Conservation (phyloP, 2,329 filamentous ascomycete species). For the Epichloe scottii region DNA sequence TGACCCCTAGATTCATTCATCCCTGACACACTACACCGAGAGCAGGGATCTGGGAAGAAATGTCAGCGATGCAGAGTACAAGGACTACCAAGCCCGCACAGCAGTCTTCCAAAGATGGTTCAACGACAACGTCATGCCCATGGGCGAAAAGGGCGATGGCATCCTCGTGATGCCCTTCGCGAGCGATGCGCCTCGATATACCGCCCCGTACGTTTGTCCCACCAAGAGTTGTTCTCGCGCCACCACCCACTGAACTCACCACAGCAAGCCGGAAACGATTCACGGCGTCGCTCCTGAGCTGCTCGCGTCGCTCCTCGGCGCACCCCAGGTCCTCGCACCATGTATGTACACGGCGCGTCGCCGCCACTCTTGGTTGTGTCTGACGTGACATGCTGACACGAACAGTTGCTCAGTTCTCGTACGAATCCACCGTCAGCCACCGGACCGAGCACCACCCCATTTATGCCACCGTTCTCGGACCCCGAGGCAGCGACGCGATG, state of each 20-base stretch:
- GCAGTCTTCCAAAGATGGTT: conserved; percentile 22
- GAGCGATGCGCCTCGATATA: conserved; percentile 10
- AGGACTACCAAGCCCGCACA: conserved; percentile 13
- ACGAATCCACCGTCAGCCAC: conserved; percentile 17
- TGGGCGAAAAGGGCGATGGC: conserved; percentile 8
- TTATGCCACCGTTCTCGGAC: conserved; percentile 18
- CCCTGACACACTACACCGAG: background rate
- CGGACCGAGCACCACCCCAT: conserved; percentile 18
- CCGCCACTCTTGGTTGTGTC: too few species aligned
- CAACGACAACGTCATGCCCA: conserved; percentile 13
- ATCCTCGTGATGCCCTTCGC: conserved; percentile 15
- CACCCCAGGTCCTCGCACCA: conserved; percentile 21
- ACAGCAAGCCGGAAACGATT: conserved; percentile 5
- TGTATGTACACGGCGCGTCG: conserved; percentile 11
- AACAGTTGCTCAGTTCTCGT: conserved; percentile 19
- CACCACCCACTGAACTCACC: too few species aligned
- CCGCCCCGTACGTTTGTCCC: conserved; percentile 1
- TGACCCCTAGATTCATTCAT: too few species aligned
- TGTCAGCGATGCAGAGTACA: conserved; percentile 13
- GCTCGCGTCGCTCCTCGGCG: conserved; percentile 17
- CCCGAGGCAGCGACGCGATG: conserved; percentile 14
- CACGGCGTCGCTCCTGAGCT: conserved; percentile 15
- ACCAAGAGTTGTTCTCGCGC: background rate
- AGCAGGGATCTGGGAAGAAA: conserved; percentile 14
- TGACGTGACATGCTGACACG: background rate